Conservation (phyloP, 2,329 filamentous ascomycete genomes). For the Colletotrichum zoysiae region DNA sequence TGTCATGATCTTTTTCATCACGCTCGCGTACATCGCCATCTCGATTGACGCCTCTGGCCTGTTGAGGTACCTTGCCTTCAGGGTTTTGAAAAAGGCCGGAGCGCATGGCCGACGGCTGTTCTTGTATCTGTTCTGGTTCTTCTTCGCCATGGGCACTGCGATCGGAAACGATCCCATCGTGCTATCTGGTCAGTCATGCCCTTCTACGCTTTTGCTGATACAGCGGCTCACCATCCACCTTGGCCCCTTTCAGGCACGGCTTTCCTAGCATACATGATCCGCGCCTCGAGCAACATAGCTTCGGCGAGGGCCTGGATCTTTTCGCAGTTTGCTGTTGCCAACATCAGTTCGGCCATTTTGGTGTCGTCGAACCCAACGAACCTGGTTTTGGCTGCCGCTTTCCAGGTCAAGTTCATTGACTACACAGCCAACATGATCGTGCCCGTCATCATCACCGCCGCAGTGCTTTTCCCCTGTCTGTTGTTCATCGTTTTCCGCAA, state of each 20-base stretch:
- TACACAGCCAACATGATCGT: conserved; percentile 86
- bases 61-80: conserved; percentile 78
- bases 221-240: not conserved
- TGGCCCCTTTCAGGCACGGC: conserved; percentile 70
- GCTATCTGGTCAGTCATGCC: not conserved
- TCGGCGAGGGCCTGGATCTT: conserved; percentile 78
- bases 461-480: conserved; percentile 77
- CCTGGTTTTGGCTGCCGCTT: conserved; percentile 79
- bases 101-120: conserved; percentile 75
- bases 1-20: conserved; percentile 82
- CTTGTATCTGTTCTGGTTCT: conserved; percentile 80
- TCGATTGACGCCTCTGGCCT: conserved; percentile 82
- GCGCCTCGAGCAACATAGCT: conserved; percentile 80
- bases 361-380: conserved; percentile 86
- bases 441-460: conserved; percentile 74
- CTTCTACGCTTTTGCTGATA: not conserved
- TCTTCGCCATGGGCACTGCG: conserved; percentile 75
- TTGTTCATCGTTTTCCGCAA: conserved; percentile 78
- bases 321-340: conserved; percentile 78
- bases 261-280: conserved; percentile 82
- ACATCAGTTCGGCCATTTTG: conserved; percentile 80
- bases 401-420: conserved; percentile 77
- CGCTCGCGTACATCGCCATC: conserved; percentile 80
- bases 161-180: conserved; percentile 84
- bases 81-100: conserved; percentile 75